phyloP scores from a whole-genome alignment of 176 grass and related monocot species.

The Alopecurus myosuroides region DNA sequence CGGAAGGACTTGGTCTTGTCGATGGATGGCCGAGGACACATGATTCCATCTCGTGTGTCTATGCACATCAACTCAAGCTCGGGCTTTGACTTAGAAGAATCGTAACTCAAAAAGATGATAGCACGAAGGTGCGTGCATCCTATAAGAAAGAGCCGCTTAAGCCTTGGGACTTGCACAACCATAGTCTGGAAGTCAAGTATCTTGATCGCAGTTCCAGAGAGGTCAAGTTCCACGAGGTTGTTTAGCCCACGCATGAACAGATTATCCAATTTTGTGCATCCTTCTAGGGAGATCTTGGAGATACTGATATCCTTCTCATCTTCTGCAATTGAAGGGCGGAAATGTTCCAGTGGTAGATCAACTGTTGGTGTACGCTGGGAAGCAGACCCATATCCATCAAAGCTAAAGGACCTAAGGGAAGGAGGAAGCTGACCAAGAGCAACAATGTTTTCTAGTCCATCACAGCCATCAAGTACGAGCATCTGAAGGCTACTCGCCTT shows the following conservation, averaged over 20 bases:
- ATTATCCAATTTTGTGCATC: neutral
- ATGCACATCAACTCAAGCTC: neutral
- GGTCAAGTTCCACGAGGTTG: neutral
- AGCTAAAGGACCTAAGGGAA: neutral
- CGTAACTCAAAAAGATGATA: accelerated
- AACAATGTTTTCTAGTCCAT: neutral
- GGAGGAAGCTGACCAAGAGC: neutral
- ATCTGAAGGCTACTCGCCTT: neutral
- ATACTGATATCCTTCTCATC: neutral
- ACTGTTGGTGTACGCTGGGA: neutral
- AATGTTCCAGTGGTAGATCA: neutral
- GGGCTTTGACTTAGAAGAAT: no score
- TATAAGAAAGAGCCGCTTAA: neutral
- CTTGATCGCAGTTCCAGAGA: conserved; percentile 2
- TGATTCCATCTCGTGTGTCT: neutral
- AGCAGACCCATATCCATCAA: neutral
- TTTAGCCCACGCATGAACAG: neutral
- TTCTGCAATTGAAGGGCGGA: neutral
- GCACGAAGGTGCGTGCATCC: neutral
- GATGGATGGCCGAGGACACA: neutral
- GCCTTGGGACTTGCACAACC: neutral
- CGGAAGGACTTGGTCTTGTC: accelerated
- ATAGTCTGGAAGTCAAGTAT: neutral
- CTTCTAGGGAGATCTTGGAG: neutral
- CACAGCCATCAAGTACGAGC: conserved; percentile 17